Evolutionary conservation across 2,329 filamentous ascomycete genomes (phyloP), one percentile per base, ranked within the genome.

Genomic region (Corniculantispora saksenae): DNA sequence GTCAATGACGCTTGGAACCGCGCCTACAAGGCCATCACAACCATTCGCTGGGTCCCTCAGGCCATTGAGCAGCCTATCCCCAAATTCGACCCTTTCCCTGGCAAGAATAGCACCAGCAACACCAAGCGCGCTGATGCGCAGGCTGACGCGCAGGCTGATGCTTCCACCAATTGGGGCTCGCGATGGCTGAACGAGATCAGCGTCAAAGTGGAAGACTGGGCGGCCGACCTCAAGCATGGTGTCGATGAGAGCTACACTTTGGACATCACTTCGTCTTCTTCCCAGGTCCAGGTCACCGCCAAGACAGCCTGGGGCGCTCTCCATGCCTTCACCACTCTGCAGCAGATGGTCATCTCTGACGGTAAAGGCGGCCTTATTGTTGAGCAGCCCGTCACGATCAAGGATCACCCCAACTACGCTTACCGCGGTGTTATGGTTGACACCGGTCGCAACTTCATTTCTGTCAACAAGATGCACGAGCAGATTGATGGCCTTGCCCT

Each of bases 231-330:
- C 35, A 79, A 85, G 70, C 83, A 86, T 68, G 84, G 82, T 3
- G 83, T 86, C 25, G 82, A 86, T 64, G 84, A 86, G 69, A 84
- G 83, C n/a, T 86, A 86, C 71, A 83, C 79, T 0, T 69, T 86
- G 23, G 75, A 80, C 21, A 77, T 85, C 45, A 67, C 72, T 1
- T 67, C 74, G 7, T 72, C 71, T 23, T 81, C 82, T 3, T 71
- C 74, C 40, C 73, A 72, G 4, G 74, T 86, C 64, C 70, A 78
- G 10, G 80, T 86, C 68, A 78, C 75, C 1, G 79, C 84, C 29
- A 73, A 81, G 71, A 86, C 84, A 0, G 77, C 82, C 54, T 86
- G 83, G 77, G 84, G 84, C 45, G 83, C 81, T 21, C 77, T 86
- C 13, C 83, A 85, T 70, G 84, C 83, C 12, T 82, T 86, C 68